Evolutionary conservation across 2,329 filamentous ascomycete species (phyloP).

Genomic region (Fusarium praegraminearum): DNA sequence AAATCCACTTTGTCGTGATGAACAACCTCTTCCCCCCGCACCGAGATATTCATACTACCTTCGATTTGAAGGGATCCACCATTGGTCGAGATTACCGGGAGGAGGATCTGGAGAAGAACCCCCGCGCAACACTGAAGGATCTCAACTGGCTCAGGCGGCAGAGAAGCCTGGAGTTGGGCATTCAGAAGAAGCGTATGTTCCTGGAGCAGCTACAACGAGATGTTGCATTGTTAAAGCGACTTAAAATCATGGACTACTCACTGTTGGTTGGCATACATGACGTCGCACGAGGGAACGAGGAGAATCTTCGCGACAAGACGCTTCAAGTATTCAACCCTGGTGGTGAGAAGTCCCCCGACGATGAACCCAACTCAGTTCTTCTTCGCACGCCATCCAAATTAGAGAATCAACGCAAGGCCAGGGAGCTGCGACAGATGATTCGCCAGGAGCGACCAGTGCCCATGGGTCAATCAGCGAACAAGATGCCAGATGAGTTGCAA

Average conservation of each 20-base stretch:
- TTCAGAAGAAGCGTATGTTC: slow-evolving; percentile 88
- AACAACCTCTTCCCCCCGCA: slow-evolving; percentile 99
- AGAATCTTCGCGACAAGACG: slow-evolving; percentile 90
- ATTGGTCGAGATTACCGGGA: slow-evolving; percentile 92
- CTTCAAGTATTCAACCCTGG: slow-evolving; percentile 94
- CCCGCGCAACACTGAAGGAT: slow-evolving; percentile 93
- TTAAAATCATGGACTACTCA: slow-evolving; percentile 99
- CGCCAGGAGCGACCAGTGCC: slow-evolving; percentile 94
- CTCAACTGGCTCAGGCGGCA: slow-evolving; percentile 94
- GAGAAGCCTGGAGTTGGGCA: slow-evolving; percentile 86
- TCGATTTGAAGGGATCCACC: slow-evolving; percentile 96
- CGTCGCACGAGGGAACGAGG: slow-evolving; percentile 88
- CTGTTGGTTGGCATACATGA: slow-evolving; percentile 96
- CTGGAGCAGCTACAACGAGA: slow-evolving; percentile 89
- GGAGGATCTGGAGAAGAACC: slow-evolving; percentile 87
- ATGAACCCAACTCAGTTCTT: slow-evolving; percentile 74
- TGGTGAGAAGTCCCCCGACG: slow-evolving; percentile 68
- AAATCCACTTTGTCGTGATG: slow-evolving; percentile 99
- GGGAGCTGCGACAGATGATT: slow-evolving; percentile 91
- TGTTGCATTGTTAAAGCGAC: slow-evolving; percentile 84
- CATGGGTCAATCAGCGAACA: slow-evolving; percentile 82
- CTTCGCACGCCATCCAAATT: slow-evolving; percentile 93
- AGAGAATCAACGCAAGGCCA: slow-evolving; percentile 90
- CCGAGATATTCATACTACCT: slow-evolving; percentile 96
- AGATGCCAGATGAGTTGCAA: slow-evolving; percentile 91